These are phyloP conservation scores for Sordaria brevicollis DNA, from an alignment of 495 filamentous ascomycete species.

Conservation along the genomic window DNA sequence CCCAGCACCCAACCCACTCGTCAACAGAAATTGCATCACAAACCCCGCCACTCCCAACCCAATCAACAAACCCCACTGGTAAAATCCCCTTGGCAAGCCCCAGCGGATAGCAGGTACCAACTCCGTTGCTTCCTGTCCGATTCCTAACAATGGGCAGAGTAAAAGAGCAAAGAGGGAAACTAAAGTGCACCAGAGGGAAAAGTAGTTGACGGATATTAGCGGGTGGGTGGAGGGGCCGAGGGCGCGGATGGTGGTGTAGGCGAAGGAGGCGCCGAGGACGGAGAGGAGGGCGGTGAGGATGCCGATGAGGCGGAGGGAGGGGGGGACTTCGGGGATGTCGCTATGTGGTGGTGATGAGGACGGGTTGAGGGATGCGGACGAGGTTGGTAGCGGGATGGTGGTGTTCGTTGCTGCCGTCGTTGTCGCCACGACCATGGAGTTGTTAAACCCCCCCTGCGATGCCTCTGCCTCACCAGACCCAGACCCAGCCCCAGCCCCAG, in stretches of 20 bases:
- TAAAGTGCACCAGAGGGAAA: conserved; percentile 58
- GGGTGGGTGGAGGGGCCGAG: conserved; percentile 81
- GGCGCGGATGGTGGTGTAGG: conserved; percentile 72
- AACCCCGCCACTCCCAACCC: conserved; percentile 70
- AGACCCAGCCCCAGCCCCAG: too few species aligned
- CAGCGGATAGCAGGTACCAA: conserved; percentile 42
- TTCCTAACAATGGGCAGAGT: conserved; percentile 32
- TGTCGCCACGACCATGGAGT: too few species aligned
- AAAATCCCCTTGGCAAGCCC: conserved; percentile 45
- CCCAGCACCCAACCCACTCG: conserved; percentile 51
- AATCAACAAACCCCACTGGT: conserved; percentile 63
- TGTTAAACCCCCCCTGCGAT: too few species aligned
- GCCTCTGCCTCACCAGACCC: too few species aligned
- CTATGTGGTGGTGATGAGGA: background rate
- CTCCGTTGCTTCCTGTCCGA: conserved; percentile 19
- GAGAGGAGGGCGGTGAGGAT: conserved; percentile 67
- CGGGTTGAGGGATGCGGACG: conserved; percentile 1
- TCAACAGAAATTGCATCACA: conserved; percentile 80
- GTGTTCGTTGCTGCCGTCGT: too few species aligned
- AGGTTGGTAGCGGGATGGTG: conserved; percentile 14
- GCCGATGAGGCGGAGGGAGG: conserved; percentile 59
- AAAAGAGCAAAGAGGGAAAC: conserved; percentile 51
- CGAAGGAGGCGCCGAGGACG: conserved; percentile 67
- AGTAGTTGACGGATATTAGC: conserved; percentile 80
- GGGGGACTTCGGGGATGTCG: conserved; percentile 26